Base-by-base conservation (phyloP, 441 rosid species). In the Pelargonium cotyledonis region DNA sequence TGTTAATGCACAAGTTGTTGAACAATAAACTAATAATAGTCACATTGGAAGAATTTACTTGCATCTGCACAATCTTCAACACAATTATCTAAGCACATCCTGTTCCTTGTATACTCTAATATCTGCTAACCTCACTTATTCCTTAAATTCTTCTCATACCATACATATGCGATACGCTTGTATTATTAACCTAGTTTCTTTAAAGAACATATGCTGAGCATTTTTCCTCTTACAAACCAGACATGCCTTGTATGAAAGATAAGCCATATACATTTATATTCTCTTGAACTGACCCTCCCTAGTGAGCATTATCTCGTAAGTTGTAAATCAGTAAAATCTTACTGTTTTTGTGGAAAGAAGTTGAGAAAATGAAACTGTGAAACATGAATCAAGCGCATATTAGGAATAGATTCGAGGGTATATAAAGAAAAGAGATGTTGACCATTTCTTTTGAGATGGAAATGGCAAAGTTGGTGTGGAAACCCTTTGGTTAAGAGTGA, bases 161-260 rank as follows among this genome's bases (percentile, higher is more conserved):
- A 51, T 14, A 51, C 8, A 51, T 5, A 51, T 51, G 15, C 55
- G 9, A 47, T 51, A 51, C n/a, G 58, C 58, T 51, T 51, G 18
- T n/a, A 51, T 51, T 51, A 51, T 51, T 51, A 51, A 51, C n/a
- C 21, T 51, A 51, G 58, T 51, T 51, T 51, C 58, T 51, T 51
- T 6, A 7, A 51, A 51, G 58, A 51, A 51, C 58, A 51, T 14
- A 51, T 51, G 58, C 58, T 51, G 1, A 16, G 58, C 4, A 51
- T 51, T n/a, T 51, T 51, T 47, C 15, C 14, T 51, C 58, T n/a
- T 5, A 15, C 5, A 51, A 51, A 51, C 15, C 58, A 51, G 19
- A 51, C 58, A 51, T 51, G 19, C 58, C 4, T 51, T 6, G n/a
- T 51, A 51, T n/a, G n/a, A n/a, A 15, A 14, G 58, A 51, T 6